Base-by-base conservation (phyloP, 495 filamentous ascomycete species). In the Xylaria cubensis region DNA sequence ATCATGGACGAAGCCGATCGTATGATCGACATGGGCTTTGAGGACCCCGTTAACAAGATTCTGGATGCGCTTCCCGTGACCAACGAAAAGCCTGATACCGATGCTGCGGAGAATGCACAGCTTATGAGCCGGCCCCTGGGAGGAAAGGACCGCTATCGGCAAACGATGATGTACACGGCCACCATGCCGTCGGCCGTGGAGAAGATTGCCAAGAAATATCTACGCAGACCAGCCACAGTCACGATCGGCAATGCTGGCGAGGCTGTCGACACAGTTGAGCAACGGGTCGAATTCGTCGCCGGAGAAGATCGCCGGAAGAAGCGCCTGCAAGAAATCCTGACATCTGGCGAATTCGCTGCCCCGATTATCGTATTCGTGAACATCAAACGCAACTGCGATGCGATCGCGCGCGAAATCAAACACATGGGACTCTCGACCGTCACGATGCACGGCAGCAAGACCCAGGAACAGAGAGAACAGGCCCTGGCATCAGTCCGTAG, bases 91-190 rank as follows among this genome's bases (percentile, higher is more conserved):
- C 96, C 96, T 0, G 96, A 99, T 77, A 93, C 90, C 0, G 96
- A 98, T 46, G 95, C 95, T 74, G 96, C 97, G 39, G 96, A 99
- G 81, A 88, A 98, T 80, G 87, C 94, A 0, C 82, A 87, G 59
- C 88, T 91, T 5, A 98, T 98, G 97, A 92, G 88, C 70, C 90
- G 90, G 53, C 93, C 94, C 70, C 82, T 97, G 3, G 91, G 92
- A 50, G 91, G 92, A 41, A 93, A 93, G 77, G 92, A 97, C 78
- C 88, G 93, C 19, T 99, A 98, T 82, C 85, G 96, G 67, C 97
- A 99, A 81, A 99, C 96, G 3, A 99, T 99, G 96, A 99, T 99
- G 96, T 99, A 98, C 88, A 99, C 97, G 69, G 96, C 96, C 13
- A 99, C 96, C 36, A 99, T 99, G 96, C 94, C 97, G 4, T 81